phyloP scores from a whole-genome alignment of 805 yeast genomes.

The Jamesozyma piceae region DNA sequence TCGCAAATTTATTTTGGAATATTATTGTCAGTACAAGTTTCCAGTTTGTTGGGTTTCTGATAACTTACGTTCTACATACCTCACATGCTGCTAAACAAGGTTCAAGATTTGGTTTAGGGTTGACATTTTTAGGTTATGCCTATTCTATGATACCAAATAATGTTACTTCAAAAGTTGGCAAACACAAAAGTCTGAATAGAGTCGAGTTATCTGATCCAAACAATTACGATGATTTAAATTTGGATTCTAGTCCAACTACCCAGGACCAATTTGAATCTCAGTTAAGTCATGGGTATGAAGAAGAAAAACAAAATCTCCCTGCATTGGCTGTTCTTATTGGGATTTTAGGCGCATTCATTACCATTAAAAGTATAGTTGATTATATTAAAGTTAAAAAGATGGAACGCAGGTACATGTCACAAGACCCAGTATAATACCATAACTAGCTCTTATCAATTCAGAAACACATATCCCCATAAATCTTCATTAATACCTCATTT shows the following conservation, averaged over 20 bases:
- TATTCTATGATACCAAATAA: conserved; percentile 44
- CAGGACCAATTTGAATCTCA: conserved; percentile 25
- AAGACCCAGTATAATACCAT: conserved; percentile 10
- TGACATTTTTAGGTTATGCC: conserved; percentile 70
- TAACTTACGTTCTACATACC: conserved; percentile 85
- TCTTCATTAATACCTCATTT: neutral
- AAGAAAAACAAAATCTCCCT: conserved; percentile 34
- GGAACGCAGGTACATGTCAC: conserved; percentile 40
- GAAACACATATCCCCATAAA: neutral
- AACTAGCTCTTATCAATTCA: neutral
- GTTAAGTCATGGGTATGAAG: conserved; percentile 26
- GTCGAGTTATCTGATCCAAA: conserved; percentile 53
- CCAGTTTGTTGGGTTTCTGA: conserved; percentile 85
- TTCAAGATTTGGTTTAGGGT: conserved; percentile 82
- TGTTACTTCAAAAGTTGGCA: conserved; percentile 27
- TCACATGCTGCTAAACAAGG: conserved; percentile 97
- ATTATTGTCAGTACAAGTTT: conserved; percentile 80
- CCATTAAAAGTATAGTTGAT: conserved; percentile 59
- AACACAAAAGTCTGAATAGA: conserved; percentile 28
- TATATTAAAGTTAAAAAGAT: conserved; percentile 67
- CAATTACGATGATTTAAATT: conserved; percentile 36
- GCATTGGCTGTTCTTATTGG: conserved; percentile 55
- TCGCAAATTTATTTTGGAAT: conserved; percentile 87
- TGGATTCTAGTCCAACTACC: conserved; percentile 16
- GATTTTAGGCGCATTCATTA: conserved; percentile 56